Evolutionary conservation across 2,329 filamentous ascomycete genomes (phyloP), one percentile per base, ranked within the genome.

Genomic region (Trichoderma sp.): DNA sequence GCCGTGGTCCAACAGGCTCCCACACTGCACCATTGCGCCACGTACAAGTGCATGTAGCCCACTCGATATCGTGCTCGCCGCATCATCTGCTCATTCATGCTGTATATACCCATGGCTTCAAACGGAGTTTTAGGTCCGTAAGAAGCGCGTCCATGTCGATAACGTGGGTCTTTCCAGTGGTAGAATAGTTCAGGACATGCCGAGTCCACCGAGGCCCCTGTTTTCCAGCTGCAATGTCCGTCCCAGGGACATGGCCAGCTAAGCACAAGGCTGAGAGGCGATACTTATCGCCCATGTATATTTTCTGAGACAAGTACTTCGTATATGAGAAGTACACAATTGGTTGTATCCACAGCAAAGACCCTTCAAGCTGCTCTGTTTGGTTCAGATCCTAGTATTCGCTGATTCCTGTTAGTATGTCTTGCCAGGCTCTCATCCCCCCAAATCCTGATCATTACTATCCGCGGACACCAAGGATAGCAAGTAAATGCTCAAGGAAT

Each of bases 201-300:
- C 32, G 59, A 43, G 24, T 26, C 55, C 67, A 65, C 60, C 67
- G 60, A 52, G 28, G 43, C 46, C 54, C 67, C 59, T 66, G 63
- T 37, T 46, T 49, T 14, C n/a, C n/a, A 56, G 51, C 24, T 49
- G 60, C 55, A 10, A 24, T 43, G n/a, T 39, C 64, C 30, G 65
- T 55, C 65, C 67, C 67, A 60, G 43, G n/a, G 54, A 60, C 24
- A 54, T 65, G 43, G 60, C 34, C 39, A 59, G 28, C 49, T 39
- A 39, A 59, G 60, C 52, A 28, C 55, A 59, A 69, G 67, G 67
- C 67, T 69, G 60, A 59, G 52, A 54, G 54, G 32, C 39, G 24
- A 54, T 65, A 65, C 43, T 8, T 46, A 49, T 65, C 54, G 58
- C 21, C 4, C 58, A 55, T 24, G 58, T 56, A 26, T 37, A 8